Percentiles rank a stretch among this genome's conserved stretches.
Conservation (phyloP, 768 basidiomycete species). For the Mrakia frigida region DNA sequence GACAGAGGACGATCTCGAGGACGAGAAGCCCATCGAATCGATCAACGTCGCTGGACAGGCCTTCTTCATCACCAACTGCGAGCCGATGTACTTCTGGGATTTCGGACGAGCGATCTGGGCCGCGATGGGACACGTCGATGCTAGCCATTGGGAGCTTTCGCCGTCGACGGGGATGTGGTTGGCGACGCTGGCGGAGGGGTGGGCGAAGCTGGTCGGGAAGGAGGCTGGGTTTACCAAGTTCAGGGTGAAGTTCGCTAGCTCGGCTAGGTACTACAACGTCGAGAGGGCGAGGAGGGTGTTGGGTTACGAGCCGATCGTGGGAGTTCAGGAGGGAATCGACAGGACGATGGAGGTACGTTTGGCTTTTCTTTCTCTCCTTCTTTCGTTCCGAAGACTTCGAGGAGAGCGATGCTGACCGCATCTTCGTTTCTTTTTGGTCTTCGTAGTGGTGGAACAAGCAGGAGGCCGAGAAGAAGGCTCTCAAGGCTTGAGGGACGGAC, state of each 20-base stretch:
- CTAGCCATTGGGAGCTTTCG: conserved; percentile 54
- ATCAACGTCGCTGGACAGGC: conserved; percentile 83
- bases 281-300: conserved; percentile 75
- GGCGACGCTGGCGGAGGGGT: conserved; percentile 68
- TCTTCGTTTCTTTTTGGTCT: background rate
- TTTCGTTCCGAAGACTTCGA: background rate
- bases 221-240: conserved; percentile 80
- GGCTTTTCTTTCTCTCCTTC: background rate
- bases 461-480: conserved; percentile 25
- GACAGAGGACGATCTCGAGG: conserved; percentile 52
- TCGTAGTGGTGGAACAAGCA: conserved; percentile 24
- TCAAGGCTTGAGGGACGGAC: conserved; percentile 3
- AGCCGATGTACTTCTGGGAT: conserved; percentile 96
- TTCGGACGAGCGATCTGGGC: conserved; percentile 74
- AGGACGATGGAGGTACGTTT: conserved; percentile 37
- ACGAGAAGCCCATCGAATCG: conserved; percentile 40
- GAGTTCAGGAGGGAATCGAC: conserved; percentile 79
- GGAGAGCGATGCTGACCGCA: background rate
- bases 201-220: conserved; percentile 65
- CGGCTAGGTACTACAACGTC: conserved; percentile 82
- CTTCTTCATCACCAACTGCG: conserved; percentile 96
- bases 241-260: conserved; percentile 73
- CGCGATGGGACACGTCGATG: conserved; percentile 53
- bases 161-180: conserved; percentile 62
- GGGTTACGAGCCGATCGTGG: conserved; percentile 87